A percentile compares a stretch with the other conserved stretches of the same genome.
These are phyloP conservation scores for Pyricularia grisea DNA, from an alignment of 2,329 filamentous ascomycete genomes.

Conservation along the genomic window DNA sequence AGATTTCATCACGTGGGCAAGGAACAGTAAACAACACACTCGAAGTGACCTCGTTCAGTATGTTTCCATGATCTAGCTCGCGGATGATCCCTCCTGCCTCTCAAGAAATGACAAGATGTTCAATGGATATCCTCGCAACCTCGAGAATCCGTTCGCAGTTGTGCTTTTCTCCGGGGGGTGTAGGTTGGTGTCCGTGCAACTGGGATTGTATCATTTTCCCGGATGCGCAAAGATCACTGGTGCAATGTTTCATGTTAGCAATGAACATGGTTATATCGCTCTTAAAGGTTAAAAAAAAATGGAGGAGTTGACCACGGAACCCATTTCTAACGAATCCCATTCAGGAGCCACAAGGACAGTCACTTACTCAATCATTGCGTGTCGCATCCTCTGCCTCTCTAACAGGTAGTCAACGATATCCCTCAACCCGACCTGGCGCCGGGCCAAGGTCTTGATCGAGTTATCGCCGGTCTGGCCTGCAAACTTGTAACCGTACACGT, in stretches of 20 bases:
- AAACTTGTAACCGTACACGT: slow-evolving; percentile 42
- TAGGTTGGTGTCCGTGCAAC: slow-evolving; percentile 18
- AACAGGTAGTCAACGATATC: slow-evolving; percentile 46
- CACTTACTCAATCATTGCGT: slow-evolving; percentile 38
- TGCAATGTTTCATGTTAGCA: background rate
- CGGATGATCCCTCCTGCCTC: background rate
- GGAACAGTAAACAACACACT: background rate
- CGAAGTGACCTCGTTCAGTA: background rate
- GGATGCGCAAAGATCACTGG: slow-evolving; percentile 12
- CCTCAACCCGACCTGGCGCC: slow-evolving; percentile 37
- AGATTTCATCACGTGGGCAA: background rate
- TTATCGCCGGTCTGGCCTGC: slow-evolving; percentile 7
- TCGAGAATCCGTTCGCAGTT: slow-evolving; percentile 43
- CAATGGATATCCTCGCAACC: slow-evolving; percentile 42
- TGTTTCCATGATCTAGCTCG: background rate
- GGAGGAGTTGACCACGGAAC: background rate
- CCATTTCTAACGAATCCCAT: background rate
- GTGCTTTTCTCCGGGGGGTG: slow-evolving; percentile 25
- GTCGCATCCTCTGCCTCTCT: slow-evolving; percentile 35
- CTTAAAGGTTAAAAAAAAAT: background rate
- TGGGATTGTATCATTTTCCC: slow-evolving; percentile 20
- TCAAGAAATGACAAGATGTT: slow-evolving; percentile 39
- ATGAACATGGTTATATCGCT: background rate
- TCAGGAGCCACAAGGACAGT: background rate
- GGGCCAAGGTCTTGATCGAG: background rate